Evolutionary conservation across 495 filamentous ascomycete genomes (phyloP), one percentile per base, ranked within the genome.

Genomic region (Talaromyces liani): DNA sequence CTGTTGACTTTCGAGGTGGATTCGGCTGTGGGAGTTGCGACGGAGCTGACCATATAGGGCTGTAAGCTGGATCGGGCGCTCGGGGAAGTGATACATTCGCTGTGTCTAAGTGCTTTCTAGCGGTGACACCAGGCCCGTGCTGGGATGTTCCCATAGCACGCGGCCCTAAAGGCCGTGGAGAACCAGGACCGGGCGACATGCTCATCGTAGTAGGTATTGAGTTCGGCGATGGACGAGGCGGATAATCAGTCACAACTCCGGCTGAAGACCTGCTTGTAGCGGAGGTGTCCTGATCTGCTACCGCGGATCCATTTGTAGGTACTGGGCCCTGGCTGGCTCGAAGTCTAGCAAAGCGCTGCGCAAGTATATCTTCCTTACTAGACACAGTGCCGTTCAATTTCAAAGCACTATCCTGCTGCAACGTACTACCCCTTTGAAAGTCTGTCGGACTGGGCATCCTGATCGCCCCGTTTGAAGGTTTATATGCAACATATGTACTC

Each of bases 41-140:
- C 18, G 77, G 80, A 65, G 74, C 73, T 0, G 77, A 75, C 69
- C 70, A 75, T 63, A 78, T 74, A 41, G 93, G 93, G 67, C 87
- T 93, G 67, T 97, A 97, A 9, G 93, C 87, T 12, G 92, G 91
- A 69, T 88, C 91, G 16, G 93, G 93, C 12, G 88, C 77, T 70
- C 87, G 86, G 24, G 93, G 93, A 67, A 97, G 79, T 4, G 81
- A 77, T n/a, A 72, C 71, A 16, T 79, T 73, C 20, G 81, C 60
- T 27, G 76, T 81, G 62, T 84, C 77, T 4, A 91, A 68, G 16
- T 83, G 82, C 8, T 86, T 68, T 57, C 87, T 85, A 1, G 79
- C 80, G 18, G 85, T 84, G 24, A 78, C 67, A n/a, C 72, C 75
- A 20, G 82, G 82, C 10, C 68, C 71, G 20, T 63, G 64, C 20